Percentiles rank a stretch among this genome's conserved stretches.
phyloP scores from a whole-genome alignment of 352 stramenopile genomes.

The Phytophthora quininea region DNA sequence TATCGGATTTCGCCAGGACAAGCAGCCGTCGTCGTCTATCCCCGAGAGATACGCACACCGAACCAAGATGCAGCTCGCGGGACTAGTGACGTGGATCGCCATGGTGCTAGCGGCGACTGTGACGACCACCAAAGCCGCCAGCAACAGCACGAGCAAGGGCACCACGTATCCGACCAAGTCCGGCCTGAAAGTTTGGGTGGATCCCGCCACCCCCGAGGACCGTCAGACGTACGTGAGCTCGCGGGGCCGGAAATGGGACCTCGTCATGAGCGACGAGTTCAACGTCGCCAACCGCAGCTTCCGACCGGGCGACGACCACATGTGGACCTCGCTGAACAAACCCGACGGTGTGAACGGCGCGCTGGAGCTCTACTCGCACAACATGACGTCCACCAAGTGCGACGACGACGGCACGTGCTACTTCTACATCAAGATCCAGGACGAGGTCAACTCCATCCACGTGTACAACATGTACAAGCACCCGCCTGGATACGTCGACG shows the following conservation, averaged over 20 bases:
- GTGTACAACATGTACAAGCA: conserved; percentile 69
- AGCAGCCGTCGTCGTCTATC: conserved; percentile 14
- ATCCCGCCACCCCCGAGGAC: conserved; percentile 57
- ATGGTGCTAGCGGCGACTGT: conserved; percentile 12
- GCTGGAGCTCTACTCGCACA: conserved; percentile 92
- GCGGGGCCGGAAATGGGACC: conserved; percentile 50
- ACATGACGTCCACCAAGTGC: conserved; percentile 64
- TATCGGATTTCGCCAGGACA: conserved; percentile 32
- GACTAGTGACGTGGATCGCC: conserved; percentile 18
- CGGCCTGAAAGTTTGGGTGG: conserved; percentile 52
- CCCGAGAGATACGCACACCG: not conserved
- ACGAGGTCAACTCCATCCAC: conserved; percentile 45
- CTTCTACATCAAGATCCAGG: conserved; percentile 45
- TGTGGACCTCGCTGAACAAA: conserved; percentile 95
- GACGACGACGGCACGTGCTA: conserved; percentile 60
- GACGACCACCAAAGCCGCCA: conserved; percentile 9
- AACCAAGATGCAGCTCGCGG: conserved; percentile 18
- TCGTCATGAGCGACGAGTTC: conserved; percentile 96
- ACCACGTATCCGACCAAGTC: conserved; percentile 43
- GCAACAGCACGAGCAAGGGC: conserved; percentile 19
- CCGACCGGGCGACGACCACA: conserved; percentile 91
- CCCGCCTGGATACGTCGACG: conserved; percentile 49
- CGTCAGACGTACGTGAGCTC: conserved; percentile 47
- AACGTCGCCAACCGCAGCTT: conserved; percentile 91
- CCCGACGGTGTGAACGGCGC: conserved; percentile 92